Percentiles rank a stretch among this genome's conserved stretches.
Conservation (phyloP, 257 asterid species). For the Fraxinus cuspidata region DNA sequence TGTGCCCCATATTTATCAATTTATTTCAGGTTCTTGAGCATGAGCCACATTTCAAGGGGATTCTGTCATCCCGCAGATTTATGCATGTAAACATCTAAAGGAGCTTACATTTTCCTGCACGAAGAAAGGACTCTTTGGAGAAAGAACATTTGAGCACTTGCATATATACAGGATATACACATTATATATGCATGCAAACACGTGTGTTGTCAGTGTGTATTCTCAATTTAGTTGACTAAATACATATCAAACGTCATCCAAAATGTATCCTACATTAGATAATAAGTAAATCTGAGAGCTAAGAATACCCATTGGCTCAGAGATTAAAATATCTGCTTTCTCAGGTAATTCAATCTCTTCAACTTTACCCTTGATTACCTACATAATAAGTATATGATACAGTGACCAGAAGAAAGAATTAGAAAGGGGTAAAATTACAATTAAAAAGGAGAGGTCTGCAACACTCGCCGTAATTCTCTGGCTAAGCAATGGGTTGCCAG, state of each 20-base stretch:
- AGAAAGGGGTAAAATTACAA: slow-evolving; percentile 14
- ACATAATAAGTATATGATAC: slow-evolving; percentile 24
- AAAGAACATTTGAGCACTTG: not conserved
- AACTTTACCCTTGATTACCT: slow-evolving; percentile 96
- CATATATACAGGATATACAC: not conserved
- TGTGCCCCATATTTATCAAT: too few species aligned
- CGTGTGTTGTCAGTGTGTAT: not conserved
- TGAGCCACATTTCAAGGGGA: too few species aligned
- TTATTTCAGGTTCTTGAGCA: too few species aligned
- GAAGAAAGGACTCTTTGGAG: not conserved
- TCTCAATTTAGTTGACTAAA: slow-evolving; percentile 11
- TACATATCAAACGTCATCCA: slow-evolving; percentile 14
- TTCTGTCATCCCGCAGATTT: too few species aligned
- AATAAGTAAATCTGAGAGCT: slow-evolving; percentile 15
- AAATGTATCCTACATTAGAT: not conserved
- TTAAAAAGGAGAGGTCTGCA: slow-evolving; percentile 13
- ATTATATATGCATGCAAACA: too few species aligned
- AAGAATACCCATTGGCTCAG: slow-evolving; percentile 97
- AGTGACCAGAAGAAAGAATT: not conserved
- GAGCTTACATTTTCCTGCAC: too few species aligned
- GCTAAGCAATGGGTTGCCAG: slow-evolving; percentile 78
- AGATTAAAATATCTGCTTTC: slow-evolving; percentile 91
- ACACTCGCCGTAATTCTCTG: slow-evolving; percentile 76
- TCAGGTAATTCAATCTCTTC: slow-evolving; percentile 94
- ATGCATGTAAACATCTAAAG: too few species aligned